A percentile compares a stretch with the other conserved stretches of the same genome.
Evolutionary conservation across 192 early-diverging fungal species (phyloP).

Genomic region (Entrophospora sp.): DNA sequence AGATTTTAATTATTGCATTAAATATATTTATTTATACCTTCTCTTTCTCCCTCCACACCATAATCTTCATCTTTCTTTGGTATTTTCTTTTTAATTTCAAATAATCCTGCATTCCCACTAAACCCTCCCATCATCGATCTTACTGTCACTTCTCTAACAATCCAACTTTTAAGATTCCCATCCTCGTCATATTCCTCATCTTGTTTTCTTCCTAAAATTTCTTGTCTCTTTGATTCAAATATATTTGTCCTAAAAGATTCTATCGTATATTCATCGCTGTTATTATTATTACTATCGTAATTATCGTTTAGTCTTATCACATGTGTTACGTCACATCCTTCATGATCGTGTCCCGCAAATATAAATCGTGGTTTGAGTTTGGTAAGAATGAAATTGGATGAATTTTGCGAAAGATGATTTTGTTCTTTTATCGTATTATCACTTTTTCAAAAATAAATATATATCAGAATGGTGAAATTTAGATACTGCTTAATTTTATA

Average conservation of each 20-base stretch:
- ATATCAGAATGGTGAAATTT: not conserved
- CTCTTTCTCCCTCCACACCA: not conserved
- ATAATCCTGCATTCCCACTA: conserved; percentile 49
- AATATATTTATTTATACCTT: too few relatives aligned
- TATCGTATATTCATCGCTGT: conserved; percentile 22
- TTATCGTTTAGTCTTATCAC: not conserved
- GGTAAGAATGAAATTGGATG: conserved; percentile 47
- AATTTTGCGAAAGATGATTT: conserved; percentile 46
- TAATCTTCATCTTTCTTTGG: not conserved
- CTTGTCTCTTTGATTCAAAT: conserved; percentile 25
- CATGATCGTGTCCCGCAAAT: conserved; percentile 57
- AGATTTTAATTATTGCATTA: not conserved
- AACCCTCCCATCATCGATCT: conserved; percentile 56
- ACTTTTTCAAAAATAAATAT: not conserved
- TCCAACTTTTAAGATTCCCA: conserved; percentile 1
- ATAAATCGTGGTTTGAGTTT: conserved; percentile 46
- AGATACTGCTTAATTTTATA: not conserved
- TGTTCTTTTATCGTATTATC: conserved; percentile 39
- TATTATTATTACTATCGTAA: too few relatives aligned
- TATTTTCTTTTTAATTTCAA: conserved; percentile 35
- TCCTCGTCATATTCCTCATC: conserved; percentile 12
- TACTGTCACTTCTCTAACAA: conserved; percentile 46
- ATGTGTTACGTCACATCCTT: conserved; percentile 46
- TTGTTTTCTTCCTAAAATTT: conserved; percentile 21
- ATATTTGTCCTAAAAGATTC: conserved; percentile 22